phyloP scores from a whole-genome alignment of 495 filamentous ascomycete species.

The Mycothermus thermophilus region DNA sequence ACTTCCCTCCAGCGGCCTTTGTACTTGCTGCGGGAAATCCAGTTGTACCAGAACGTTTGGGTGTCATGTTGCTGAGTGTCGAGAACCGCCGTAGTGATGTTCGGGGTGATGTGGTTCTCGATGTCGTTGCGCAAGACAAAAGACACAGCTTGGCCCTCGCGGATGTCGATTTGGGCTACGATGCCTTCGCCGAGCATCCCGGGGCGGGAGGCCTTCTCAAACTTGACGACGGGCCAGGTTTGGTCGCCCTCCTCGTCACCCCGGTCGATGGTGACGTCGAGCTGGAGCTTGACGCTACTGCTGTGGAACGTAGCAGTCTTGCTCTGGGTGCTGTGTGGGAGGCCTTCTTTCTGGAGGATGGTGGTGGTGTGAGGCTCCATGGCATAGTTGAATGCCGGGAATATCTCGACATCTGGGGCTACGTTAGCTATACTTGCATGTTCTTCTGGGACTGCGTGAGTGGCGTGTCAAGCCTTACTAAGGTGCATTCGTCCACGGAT shows the following conservation, averaged over 20 bases:
- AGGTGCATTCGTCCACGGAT: slow-evolving; percentile 47
- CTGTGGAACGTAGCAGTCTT: slow-evolving; percentile 50
- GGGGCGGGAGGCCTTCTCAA: slow-evolving; percentile 35
- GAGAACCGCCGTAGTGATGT: slow-evolving; percentile 39
- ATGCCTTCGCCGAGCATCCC: slow-evolving; percentile 47
- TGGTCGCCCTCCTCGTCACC: slow-evolving; percentile 34
- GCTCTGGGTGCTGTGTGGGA: slow-evolving; percentile 26
- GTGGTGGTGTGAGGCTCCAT: slow-evolving; percentile 41
- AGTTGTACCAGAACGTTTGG: slow-evolving; percentile 53
- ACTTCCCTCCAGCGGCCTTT: slow-evolving; percentile 58
- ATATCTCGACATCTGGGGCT: slow-evolving; percentile 52
- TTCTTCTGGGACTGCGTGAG: no score
- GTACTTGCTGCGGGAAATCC: slow-evolving; percentile 54
- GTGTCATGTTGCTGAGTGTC: slow-evolving; percentile 50
- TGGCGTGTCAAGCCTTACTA: slow-evolving; percentile 20
- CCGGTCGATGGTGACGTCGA: slow-evolving; percentile 49
- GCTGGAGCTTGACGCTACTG: slow-evolving; percentile 41
- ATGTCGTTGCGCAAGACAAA: slow-evolving; percentile 49
- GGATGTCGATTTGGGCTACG: slow-evolving; percentile 39
- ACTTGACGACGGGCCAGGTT: slow-evolving; percentile 32
- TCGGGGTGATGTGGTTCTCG: slow-evolving; percentile 34
- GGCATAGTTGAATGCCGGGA: slow-evolving; percentile 59
- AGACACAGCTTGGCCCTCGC: slow-evolving; percentile 52
- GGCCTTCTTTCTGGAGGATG: slow-evolving; percentile 27
- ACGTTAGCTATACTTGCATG: no score